Evolutionary conservation across 2,329 filamentous ascomycete species (phyloP), one percentile per base, ranked within the genome.

Genomic region (Magnaporthiopsis rhizophila): DNA sequence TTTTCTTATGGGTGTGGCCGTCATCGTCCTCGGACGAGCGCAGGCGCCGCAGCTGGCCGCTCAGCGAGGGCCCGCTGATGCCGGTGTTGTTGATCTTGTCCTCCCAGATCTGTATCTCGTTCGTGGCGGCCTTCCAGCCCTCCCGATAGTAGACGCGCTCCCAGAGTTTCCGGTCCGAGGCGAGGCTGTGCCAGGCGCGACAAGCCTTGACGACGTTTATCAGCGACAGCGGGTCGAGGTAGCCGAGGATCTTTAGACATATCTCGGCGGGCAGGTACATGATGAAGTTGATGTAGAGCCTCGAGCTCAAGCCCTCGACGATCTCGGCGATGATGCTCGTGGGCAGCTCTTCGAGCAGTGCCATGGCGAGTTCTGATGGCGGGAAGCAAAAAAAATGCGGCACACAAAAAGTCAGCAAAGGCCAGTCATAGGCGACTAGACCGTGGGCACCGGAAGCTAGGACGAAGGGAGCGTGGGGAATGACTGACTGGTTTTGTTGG

Each of bases 241-340:
- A 95, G 21, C 89, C 88, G 58, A 99, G 88, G 59, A 98, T 89
- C 71, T 96, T 89, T 59, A 95, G 87, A 66, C 92, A 96, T 70
- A 99, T 90, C 74, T 99, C 95, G 32, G 91, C 87, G 0, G 95
- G 95, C 0, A 99, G 85, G 71, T 91, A 87, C 68, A 86, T 81
- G 58, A 97, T 87, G 64, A 97, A 97, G 76, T 99, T 91, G 77
- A 97, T 94, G 75, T 97, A 93, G 3, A 98, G 87, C 63, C 93
- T 84, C 4, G 92, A 91, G 67, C 88, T 90, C 24, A 97, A 79
- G 67, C 89, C 85, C 64, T 93, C 86, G 60, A 97, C 91, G 63
- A 97, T 90, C 59, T 89, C 83, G 62, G 89, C 88, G 66, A 97
- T 88, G 64, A 88, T 86, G 8, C 90, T 90, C 0, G 92, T 96